Conservation (phyloP, 306 rosid species). For the Casuarina equisetifolia region DNA sequence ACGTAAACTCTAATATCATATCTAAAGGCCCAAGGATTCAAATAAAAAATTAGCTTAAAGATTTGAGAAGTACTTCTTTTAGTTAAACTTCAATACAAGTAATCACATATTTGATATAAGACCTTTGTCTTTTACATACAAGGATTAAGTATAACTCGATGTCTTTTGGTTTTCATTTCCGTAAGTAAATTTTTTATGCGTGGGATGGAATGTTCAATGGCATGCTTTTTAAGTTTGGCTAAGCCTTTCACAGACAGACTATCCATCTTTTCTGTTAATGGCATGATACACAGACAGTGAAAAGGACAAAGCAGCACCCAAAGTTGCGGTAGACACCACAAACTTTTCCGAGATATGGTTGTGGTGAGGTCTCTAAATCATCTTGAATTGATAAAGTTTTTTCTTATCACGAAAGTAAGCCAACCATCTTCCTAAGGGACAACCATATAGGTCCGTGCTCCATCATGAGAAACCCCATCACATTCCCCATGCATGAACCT, state of each 20-base stretch:
- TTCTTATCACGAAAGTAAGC: constrained; percentile 61
- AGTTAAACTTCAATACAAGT: no score
- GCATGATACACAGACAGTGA: constrained; percentile 51
- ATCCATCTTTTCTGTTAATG: constrained; percentile 45
- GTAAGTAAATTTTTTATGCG: background rate
- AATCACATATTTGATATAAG: no score
- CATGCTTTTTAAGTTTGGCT: constrained; percentile 3
- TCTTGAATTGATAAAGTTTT: constrained; percentile 43
- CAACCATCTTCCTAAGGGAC: constrained; percentile 38
- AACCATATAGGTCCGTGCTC: constrained; percentile 41
- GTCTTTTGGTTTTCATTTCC: background rate
- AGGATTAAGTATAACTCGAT: background rate
- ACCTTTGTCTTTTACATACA: no score
- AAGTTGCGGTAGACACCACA: constrained; percentile 31
- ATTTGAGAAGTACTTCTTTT: no score
- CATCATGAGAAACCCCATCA: constrained; percentile 32
- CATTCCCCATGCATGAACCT: constrained; percentile 54
- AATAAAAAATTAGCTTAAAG: no score
- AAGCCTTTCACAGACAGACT: constrained; percentile 40
- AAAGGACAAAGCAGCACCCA: constrained; percentile 58
- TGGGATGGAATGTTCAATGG: background rate
- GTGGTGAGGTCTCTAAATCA: constrained; percentile 75
- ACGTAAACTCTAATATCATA: no score
- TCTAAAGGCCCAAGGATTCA: no score
- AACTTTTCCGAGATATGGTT: constrained; percentile 36